Evolutionary conservation across 129 eudicot genomes (phyloP), one percentile per base, ranked within the genome.

Genomic region (Smallanthus sonchifolius): DNA sequence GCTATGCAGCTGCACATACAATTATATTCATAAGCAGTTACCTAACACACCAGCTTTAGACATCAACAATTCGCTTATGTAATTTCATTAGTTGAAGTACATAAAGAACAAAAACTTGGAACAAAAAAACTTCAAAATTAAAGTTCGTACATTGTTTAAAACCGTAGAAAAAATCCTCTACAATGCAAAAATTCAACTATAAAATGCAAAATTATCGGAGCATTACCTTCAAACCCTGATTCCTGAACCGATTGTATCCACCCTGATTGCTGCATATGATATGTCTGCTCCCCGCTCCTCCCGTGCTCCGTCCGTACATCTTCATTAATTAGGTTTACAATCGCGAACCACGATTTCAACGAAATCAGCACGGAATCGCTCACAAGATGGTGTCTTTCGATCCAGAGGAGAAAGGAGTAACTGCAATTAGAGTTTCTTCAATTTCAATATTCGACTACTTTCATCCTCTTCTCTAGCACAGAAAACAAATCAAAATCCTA

Each of bases 161-260:
- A 77, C 83, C 87, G 84, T 87, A 87, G 64, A 79, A 75, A 56
- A 64, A n/a, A 9, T 15, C 30, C 0, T 28, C 63, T 61, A 54
- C 38, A 67, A 43, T 39, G 24, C 24, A 48, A 45, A 4, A 44
- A 24, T 6, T 9, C 8, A 67, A 56, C 17, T 42, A 5, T 4
- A 79, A n/a, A 67, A 84, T 37, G 55, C 72, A 51, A 57, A 70
- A 2, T 2, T 36, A 38, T 37, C 56, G 6, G 17, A 40, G 62
- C 84, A 15, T 39, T 54, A 91, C 97, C 97, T 88, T 86, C 87
- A 44, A 87, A 69, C 35, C 93, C 97, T n/a, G 91, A 77, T 63
- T 87, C 86, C 2, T 81, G 62, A 17, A 67, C 82, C 35, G 79
- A 84, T 56, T 80, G 76, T 49, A 51, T 84, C 97, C 97, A 92